These are phyloP conservation scores for Cryphonectria parasitica DNA, from an alignment of 2,329 filamentous ascomycete species.

Conservation along the genomic window DNA sequence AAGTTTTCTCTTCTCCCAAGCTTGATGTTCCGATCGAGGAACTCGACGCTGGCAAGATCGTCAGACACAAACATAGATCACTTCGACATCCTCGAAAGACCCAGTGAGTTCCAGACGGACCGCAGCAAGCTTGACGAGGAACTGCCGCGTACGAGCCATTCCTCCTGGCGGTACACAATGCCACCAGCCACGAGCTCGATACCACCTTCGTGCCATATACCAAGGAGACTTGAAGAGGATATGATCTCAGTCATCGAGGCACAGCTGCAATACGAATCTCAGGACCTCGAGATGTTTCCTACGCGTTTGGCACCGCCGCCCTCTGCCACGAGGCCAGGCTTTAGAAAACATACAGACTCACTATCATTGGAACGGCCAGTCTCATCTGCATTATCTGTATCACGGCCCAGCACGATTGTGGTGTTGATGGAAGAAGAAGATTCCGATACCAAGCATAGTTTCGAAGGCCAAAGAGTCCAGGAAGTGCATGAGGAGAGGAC, in stretches of 20 bases:
- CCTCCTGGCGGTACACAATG: neutral
- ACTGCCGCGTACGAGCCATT: neutral
- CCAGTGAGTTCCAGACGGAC: neutral
- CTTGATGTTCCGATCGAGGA: neutral
- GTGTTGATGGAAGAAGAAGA: neutral
- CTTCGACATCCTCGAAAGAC: neutral
- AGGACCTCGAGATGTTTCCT: neutral
- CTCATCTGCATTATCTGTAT: neutral
- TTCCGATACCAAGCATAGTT: neutral
- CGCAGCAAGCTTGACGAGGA: neutral
- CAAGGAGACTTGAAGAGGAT: neutral
- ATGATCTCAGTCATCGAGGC: neutral
- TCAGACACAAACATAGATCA: neutral
- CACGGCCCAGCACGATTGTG: neutral
- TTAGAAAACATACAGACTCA: neutral
- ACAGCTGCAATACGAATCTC: neutral
- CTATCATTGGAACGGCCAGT: neutral
- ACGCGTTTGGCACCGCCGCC: slow-evolving; percentile 7
- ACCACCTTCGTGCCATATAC: neutral
- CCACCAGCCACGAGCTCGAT: neutral
- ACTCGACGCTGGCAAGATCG: neutral
- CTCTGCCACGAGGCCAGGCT: neutral
- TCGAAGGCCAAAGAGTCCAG: neutral
- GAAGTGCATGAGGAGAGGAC: neutral
- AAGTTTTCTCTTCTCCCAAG: neutral